phyloP scores from a whole-genome alignment of 345 rosid species.

The Lepidium aucheri region DNA sequence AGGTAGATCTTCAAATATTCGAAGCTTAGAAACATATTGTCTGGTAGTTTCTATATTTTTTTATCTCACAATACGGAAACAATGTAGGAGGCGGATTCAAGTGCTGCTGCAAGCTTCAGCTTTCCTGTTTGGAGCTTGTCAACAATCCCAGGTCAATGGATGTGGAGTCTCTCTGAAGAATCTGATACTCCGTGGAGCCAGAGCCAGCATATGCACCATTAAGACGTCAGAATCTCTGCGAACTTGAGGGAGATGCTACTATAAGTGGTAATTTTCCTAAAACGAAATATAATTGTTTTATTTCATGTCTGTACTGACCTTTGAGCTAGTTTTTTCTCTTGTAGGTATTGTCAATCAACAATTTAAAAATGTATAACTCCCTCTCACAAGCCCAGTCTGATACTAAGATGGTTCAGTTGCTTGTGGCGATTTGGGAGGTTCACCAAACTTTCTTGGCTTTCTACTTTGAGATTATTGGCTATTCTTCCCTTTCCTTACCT shows the following conservation, averaged over 20 bases:
- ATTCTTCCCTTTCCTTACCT: constrained; percentile 14
- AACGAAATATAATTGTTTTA: neutral
- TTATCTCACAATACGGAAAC: constrained; percentile 1
- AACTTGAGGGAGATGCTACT: constrained; percentile 87
- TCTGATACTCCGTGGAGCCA: constrained; percentile 35
- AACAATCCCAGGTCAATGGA: constrained; percentile 75
- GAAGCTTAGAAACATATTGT: neutral
- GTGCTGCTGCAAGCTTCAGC: constrained; percentile 31
- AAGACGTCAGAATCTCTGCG: constrained; percentile 74
- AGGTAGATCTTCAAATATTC: constrained; percentile 40
- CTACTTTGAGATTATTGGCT: neutral
- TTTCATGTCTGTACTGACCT: neutral
- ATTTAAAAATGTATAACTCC: constrained; percentile 45
- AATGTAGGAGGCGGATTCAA: constrained; percentile 50
- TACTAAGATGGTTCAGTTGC: constrained; percentile 91
- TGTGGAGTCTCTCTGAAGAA: constrained; percentile 49
- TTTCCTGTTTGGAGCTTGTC: constrained; percentile 63
- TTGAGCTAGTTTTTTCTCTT: constrained; percentile 17
- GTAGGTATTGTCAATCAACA: constrained; percentile 84
- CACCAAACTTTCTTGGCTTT: constrained; percentile 13
- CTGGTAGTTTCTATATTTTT: neutral
- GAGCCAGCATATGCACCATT: constrained; percentile 29
- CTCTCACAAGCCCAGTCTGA: constrained; percentile 72
- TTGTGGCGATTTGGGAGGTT: constrained; percentile 98
- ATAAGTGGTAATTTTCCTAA: constrained; percentile 50